phyloP scores from a whole-genome alignment of 495 filamentous ascomycete species.

The Aspergillus kassunensis region DNA sequence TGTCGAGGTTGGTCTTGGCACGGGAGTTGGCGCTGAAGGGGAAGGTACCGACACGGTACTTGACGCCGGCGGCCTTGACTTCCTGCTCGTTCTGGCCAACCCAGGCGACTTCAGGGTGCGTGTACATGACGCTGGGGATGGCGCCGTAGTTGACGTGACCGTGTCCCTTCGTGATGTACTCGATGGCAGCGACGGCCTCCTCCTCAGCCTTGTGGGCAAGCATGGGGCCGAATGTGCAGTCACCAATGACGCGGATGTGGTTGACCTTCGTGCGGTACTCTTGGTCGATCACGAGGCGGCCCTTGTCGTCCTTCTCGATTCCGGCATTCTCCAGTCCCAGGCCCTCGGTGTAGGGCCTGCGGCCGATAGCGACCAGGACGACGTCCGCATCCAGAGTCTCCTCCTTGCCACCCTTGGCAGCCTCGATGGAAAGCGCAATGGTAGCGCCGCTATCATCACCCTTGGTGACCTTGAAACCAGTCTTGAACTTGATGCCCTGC shows the following conservation, averaged over 20 bases:
- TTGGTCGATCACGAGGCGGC: constrained; percentile 92
- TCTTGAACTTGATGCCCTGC: constrained; percentile 98
- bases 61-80: constrained; percentile 80
- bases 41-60: constrained; percentile 89
- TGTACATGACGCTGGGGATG: constrained; percentile 99
- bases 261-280: constrained; percentile 97
- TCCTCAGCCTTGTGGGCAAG: constrained; percentile 99
- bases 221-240: constrained; percentile 98
- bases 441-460: constrained; percentile 75
- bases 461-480: constrained; percentile 86
- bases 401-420: constrained; percentile 93
- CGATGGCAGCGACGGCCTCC: constrained; percentile 88
- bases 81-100: constrained; percentile 98
- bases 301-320: constrained; percentile 87
- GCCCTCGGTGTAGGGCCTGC: constrained; percentile 87
- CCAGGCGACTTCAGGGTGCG: constrained; percentile 97
- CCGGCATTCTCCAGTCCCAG: constrained; percentile 92
- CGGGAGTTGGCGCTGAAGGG: constrained; percentile 96
- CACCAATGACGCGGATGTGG: constrained; percentile 95
- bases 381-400: constrained; percentile 92
- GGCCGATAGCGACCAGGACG: constrained; percentile 94
- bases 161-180: constrained; percentile 95
- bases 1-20: constrained; percentile 98
- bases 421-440: constrained; percentile 78
- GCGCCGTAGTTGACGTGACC: constrained; percentile 98